Evolutionary conservation across 257 asterid genomes (phyloP).

Genomic region (Salvia hispanica): DNA sequence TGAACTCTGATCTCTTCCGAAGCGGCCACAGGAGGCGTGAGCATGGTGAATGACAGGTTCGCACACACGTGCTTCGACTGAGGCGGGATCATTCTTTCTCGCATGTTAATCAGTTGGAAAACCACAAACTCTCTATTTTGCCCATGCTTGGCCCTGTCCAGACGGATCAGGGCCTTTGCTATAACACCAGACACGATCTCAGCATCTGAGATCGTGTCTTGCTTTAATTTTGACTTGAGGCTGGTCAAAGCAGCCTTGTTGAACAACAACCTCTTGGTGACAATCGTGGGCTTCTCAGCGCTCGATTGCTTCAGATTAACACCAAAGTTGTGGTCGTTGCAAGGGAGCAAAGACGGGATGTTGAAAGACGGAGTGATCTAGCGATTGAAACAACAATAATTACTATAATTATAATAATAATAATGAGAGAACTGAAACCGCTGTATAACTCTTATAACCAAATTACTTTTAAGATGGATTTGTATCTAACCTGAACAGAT

Average conservation of each 20-base stretch:
- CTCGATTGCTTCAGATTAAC: background rate
- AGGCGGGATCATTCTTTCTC: background rate
- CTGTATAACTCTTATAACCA: background rate
- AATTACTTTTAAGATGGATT: no score
- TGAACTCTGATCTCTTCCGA: background rate
- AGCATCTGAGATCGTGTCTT: background rate
- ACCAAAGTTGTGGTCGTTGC: background rate
- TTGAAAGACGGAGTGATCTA: background rate
- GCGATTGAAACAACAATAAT: no score
- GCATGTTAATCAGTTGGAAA: background rate
- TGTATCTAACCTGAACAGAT: no score
- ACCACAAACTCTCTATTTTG: background rate
- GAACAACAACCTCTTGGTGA: background rate
- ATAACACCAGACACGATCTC: background rate
- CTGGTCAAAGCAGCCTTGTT: background rate
- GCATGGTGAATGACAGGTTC: background rate
- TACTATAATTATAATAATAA: no score
- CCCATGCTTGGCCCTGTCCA: background rate
- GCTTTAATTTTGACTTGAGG: background rate
- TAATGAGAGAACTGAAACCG: no score
- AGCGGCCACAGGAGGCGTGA: background rate
- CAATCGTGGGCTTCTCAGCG: background rate
- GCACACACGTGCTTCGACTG: background rate
- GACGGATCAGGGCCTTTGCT: background rate
- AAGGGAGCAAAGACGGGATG: background rate